A percentile compares a stretch with the other conserved stretches of the same genome.
Conservation (phyloP, 345 rosid genomes). For the Bruguiera sexangula region DNA sequence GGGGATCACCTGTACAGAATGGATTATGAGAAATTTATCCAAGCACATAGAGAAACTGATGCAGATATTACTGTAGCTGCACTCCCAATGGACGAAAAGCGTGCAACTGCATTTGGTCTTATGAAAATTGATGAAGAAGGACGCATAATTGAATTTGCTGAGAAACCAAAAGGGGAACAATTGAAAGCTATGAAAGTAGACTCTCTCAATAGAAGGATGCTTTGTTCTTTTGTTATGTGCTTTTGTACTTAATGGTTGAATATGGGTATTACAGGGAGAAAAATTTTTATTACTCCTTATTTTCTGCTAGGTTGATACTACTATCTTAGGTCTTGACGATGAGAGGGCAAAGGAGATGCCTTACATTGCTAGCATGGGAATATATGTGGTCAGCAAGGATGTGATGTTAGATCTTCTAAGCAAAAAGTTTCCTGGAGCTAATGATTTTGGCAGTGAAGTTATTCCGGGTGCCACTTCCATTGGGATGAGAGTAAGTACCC, state of each 20-base stretch:
- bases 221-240: not conserved
- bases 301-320: conserved; percentile 70
- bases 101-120: conserved; percentile 88
- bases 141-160: conserved; percentile 83
- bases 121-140: conserved; percentile 99
- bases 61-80: conserved; percentile 99
- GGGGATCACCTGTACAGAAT: conserved; percentile 96
- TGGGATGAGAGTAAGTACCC: conserved; percentile 69
- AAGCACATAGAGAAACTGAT: conserved; percentile 93
- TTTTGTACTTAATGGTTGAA: not conserved
- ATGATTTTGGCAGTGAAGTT: conserved; percentile 98
- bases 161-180: conserved; percentile 95
- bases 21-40: conserved; percentile 96
- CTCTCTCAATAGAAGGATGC: not conserved
- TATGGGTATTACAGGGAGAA: not conserved
- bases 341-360: conserved; percentile 92
- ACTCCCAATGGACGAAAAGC: conserved; percentile 89
- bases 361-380: conserved; percentile 97
- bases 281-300: not conserved
- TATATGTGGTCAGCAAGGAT: conserved; percentile 86
- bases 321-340: conserved; percentile 90
- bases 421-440: conserved; percentile 93
- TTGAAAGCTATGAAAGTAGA: conserved; percentile 83
- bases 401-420: conserved; percentile 84
- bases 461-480: conserved; percentile 95